A percentile compares a stretch with the other conserved stretches of the same genome.
Evolutionary conservation across 2,329 filamentous ascomycete genomes (phyloP).

Genomic region (Cladosporium austrohemisphaericum): DNA sequence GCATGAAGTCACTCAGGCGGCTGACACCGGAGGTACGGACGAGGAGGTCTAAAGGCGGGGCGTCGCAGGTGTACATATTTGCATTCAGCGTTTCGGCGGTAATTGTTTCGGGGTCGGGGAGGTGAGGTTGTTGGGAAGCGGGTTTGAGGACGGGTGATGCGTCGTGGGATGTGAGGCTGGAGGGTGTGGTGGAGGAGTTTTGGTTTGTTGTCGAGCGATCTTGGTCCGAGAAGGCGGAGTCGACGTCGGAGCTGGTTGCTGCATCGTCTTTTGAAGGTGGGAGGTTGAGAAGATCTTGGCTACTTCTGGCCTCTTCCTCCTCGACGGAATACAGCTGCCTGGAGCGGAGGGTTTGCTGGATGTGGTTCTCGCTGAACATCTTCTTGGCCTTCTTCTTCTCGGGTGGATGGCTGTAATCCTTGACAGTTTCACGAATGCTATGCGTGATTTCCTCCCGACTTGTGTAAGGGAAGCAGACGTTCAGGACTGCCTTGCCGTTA

Average conservation of each 20-base stretch:
- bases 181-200: slow-evolving; percentile 16
- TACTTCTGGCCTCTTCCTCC: slow-evolving; percentile 46
- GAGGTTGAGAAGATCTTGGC: not conserved
- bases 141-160: slow-evolving; percentile 11
- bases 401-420: slow-evolving; percentile 72
- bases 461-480: slow-evolving; percentile 97
- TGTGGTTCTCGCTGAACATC: slow-evolving; percentile 13
- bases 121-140: slow-evolving; percentile 11
- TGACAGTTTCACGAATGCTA: slow-evolving; percentile 80
- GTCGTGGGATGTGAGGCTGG: slow-evolving; percentile 28
- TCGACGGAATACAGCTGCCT: slow-evolving; percentile 31
- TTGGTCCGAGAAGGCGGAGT: slow-evolving; percentile 19
- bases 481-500: slow-evolving; percentile 74
- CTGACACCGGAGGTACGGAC: slow-evolving; percentile 91
- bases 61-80: slow-evolving; percentile 82
- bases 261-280: slow-evolving; percentile 4
- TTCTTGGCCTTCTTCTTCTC: slow-evolving; percentile 50
- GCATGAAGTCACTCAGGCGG: slow-evolving; percentile 93
- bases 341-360: slow-evolving; percentile 63
- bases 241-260: slow-evolving; percentile 3
- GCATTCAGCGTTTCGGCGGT: slow-evolving; percentile 74
- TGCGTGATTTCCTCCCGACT: slow-evolving; percentile 92
- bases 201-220: slow-evolving; percentile 7
- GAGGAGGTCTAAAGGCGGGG: slow-evolving; percentile 85
- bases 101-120: slow-evolving; percentile 81